Base-by-base conservation (phyloP, 345 rosid genomes). In the Nasturtium officinale region DNA sequence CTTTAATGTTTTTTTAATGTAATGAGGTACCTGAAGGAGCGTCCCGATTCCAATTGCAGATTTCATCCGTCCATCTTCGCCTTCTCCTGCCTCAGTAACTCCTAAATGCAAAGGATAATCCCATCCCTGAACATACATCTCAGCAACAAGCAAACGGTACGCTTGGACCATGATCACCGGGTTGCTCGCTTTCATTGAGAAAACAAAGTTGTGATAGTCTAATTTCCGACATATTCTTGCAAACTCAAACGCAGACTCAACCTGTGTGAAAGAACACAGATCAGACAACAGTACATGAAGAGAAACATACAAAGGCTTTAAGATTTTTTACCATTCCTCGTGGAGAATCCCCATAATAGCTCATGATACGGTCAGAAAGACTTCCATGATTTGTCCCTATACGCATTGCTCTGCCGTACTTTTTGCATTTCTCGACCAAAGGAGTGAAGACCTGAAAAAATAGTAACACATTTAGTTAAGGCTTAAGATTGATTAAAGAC, bases 51-150 rank as follows among this genome's bases (percentile, higher is more conserved):
- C 97, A 78, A 95, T 95, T 15, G 99, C 97, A 78, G 97, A 95
- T 81, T 95, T 95, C 96, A 95, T 95, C 69, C 99, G 84, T 18
- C 99, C 99, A 84, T 95, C 99, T 81, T 91, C 96, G 32, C 99
- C 99, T 87, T 95, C 99, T 82, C 99, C 97, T 71, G 97, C 99
- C 84, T 95, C 97, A 69, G 99, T 95, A 54, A 95, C 99, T 38
- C 99, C 99, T 80, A 91, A 86, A 77, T 95, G 99, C 62, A 95
- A 72, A 48, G 96, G 99, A 83, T 95, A 95, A 80, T 91, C 96
- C 99, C 97, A 95, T 38, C 97, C 99, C 9, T 87, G 88, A 68
- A 85, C 93, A 73, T 91, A 89, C 99, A 95, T 91, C 83, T 95
- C 96, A 64, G 99, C 91, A 47, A 91, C 86, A 6, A 95, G 97